Conservation (phyloP, 257 asterid species). For the Solanum etuberosum region DNA sequence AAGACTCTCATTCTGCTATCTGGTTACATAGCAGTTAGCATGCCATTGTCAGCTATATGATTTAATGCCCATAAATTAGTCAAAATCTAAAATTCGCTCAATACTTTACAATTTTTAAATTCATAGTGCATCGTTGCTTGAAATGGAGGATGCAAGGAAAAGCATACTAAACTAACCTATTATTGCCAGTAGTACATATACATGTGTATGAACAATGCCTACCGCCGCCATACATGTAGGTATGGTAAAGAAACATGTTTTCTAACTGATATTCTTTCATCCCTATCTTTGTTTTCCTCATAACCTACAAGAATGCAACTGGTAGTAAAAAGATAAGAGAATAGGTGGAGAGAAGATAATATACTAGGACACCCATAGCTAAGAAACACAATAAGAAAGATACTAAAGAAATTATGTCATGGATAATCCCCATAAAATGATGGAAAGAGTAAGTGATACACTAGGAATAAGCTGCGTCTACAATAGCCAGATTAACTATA, state of each 20-base stretch:
- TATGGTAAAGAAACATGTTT: slow-evolving; percentile 87
- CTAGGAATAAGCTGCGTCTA: not conserved
- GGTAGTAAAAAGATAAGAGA: slow-evolving; percentile 1
- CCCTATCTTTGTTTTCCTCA: slow-evolving; percentile 66
- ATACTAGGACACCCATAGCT: not conserved
- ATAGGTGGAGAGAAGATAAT: not conserved
- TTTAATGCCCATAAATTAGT: not conserved
- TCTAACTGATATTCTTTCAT: slow-evolving; percentile 90
- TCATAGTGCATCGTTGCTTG: not conserved
- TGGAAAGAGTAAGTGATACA: not conserved
- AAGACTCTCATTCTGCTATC: not conserved
- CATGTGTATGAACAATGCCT: slow-evolving; percentile 97
- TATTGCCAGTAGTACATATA: slow-evolving; percentile 85
- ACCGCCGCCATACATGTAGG: slow-evolving; percentile 95
- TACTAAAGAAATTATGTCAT: not conserved
- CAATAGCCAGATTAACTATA: not conserved
- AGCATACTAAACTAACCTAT: slow-evolving; percentile 37
- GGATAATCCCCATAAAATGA: not conserved
- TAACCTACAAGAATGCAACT: slow-evolving; percentile 45
- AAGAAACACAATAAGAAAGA: not conserved
- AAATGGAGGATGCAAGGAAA: not conserved
- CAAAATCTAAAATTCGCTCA: not conserved
- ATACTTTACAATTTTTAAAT: not conserved
- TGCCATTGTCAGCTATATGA: not conserved
- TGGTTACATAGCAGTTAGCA: not conserved